Percentiles rank a stretch among this genome's conserved stretches.
Conservation (phyloP, 352 stramenopile genomes). For the Plasmopara halstedii region DNA sequence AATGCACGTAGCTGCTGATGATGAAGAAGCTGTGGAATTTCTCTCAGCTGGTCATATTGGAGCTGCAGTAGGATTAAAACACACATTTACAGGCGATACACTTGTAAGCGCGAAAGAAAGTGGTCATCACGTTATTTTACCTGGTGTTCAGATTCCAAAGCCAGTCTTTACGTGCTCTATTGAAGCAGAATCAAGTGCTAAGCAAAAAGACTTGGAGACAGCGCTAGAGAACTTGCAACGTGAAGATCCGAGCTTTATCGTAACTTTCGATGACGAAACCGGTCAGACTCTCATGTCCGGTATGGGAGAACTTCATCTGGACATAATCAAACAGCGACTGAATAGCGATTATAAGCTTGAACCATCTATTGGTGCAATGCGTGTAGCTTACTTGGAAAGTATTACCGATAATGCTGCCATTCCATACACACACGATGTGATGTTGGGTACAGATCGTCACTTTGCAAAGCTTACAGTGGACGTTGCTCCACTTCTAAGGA, state of each 20-base stretch:
- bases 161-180: constrained; percentile 89
- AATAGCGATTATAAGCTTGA: constrained; percentile 85
- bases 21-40: constrained; percentile 80
- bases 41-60: constrained; percentile 88
- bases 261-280: constrained; percentile 93
- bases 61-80: constrained; percentile 88
- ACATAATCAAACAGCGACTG: constrained; percentile 90
- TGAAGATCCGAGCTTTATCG: constrained; percentile 96
- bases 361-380: constrained; percentile 77
- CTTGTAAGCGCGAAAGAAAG: constrained; percentile 73
- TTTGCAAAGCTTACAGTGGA: constrained; percentile 51
- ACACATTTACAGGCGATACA: constrained; percentile 91
- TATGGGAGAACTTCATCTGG: constrained; percentile 92
- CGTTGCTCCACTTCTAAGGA: constrained; percentile 41
- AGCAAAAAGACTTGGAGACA: constrained; percentile 83
- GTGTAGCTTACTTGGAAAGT: constrained; percentile 89
- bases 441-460: constrained; percentile 65
- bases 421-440: constrained; percentile 50
- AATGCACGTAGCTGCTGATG: constrained; percentile 87
- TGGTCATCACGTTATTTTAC: constrained; percentile 32
- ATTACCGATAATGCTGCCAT: constrained; percentile 32
- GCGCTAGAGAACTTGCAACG: constrained; percentile 69
- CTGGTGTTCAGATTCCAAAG: constrained; percentile 62
- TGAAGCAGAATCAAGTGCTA: constrained; percentile 77
- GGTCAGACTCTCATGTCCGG: constrained; percentile 98